phyloP scores from a whole-genome alignment of 441 rosid genomes.

The Codiaeum variegatum region DNA sequence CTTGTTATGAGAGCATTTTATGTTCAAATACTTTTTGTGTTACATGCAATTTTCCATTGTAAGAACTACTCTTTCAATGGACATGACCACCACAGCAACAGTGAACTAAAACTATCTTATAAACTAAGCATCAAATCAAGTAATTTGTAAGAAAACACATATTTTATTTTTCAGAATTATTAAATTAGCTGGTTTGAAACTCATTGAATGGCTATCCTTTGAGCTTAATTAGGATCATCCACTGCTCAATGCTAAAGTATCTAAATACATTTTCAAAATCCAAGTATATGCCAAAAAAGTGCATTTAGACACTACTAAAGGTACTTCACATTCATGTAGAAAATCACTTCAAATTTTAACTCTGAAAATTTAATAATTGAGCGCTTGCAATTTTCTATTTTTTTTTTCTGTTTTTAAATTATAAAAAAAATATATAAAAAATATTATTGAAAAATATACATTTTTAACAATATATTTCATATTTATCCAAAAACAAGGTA shows the following conservation, averaged over 20 bases:
- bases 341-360: slow-evolving; percentile 5
- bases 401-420: too few species aligned
- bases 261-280: neutral
- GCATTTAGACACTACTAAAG: neutral
- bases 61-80: neutral
- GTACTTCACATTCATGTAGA: neutral
- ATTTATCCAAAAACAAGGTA: too few species aligned
- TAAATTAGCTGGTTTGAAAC: neutral
- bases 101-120: neutral
- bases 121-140: neutral
- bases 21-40: neutral
- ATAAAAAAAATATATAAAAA: too few species aligned
- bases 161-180: neutral
- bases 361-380: neutral
- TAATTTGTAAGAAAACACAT: neutral
- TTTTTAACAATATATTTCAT: too few species aligned
- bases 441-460: too few species aligned
- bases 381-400: too few species aligned
- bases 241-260: neutral
- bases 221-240: neutral
- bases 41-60: neutral
- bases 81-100: neutral
- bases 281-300: neutral
- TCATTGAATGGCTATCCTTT: neutral
- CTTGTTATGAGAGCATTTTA: neutral